Conservation (phyloP, 1,284 basidiomycete species). For the Microbotryum violaceum region DNA sequence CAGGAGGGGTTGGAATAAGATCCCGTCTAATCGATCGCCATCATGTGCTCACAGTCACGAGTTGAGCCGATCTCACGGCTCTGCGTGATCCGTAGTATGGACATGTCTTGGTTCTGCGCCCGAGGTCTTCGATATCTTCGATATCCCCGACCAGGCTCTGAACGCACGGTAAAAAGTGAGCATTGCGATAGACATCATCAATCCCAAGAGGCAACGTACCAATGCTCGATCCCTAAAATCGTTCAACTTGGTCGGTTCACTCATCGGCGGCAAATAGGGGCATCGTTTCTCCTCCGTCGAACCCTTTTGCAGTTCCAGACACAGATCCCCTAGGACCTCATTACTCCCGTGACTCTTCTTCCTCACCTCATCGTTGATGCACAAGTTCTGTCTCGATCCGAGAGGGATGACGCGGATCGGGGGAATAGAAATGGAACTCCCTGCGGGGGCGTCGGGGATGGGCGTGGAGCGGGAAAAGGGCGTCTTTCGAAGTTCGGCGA, state of each 20-base stretch:
- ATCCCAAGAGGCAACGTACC: constrained; percentile 45
- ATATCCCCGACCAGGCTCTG: constrained; percentile 86
- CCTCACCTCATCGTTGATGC: constrained; percentile 76
- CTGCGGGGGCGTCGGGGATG: not conserved
- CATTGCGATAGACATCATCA: not conserved
- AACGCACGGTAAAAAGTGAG: not conserved
- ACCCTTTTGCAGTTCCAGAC: constrained; percentile 79
- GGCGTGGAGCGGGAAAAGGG: constrained; percentile 39
- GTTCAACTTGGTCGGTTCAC: constrained; percentile 64
- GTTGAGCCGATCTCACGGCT: constrained; percentile 69
- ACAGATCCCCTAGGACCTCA: constrained; percentile 77
- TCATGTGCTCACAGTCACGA: not conserved
- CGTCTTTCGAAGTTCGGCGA: constrained; percentile 74
- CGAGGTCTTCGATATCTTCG: constrained; percentile 75
- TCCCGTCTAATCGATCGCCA: not conserved
- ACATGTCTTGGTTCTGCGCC: constrained; percentile 62
- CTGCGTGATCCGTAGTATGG: constrained; percentile 87
- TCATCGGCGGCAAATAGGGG: constrained; percentile 64
- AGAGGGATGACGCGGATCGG: constrained; percentile 60
- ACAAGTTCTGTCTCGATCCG: constrained; percentile 86
- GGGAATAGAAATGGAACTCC: not conserved
- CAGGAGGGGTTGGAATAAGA: not conserved
- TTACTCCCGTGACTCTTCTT: constrained; percentile 49
- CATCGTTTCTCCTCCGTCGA: constrained; percentile 58
- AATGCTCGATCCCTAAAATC: constrained; percentile 83